Evolutionary conservation across 129 eudicot species (phyloP), one percentile per base, ranked within the genome.

Genomic region (Flaveria brownii): DNA sequence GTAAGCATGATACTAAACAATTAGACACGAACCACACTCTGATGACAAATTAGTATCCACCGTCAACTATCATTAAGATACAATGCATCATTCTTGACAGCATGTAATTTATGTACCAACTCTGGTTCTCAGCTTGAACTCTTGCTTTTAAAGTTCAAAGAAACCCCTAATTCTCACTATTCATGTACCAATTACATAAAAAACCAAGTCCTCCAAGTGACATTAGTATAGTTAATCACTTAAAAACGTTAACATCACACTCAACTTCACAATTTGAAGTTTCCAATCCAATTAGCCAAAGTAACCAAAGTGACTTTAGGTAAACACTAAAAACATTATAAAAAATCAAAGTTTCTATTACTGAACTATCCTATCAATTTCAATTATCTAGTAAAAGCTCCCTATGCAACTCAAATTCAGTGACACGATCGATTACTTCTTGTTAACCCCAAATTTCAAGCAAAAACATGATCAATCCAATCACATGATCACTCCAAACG

Each of bases 211-310:
- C 55, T 64, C 46, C 47, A 46, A 42, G 18, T 75, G 71, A 46
- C 23, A 33, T 28, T 46, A 47, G 45, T 56, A 36, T 54, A 54
- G 12, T 52, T 52, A 18, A 26, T 73, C 69, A 50, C 73, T 65
- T 49, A 15, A 17, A 28, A 51, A 64, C 7, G 52, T 49, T 30
- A 71, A 15, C 14, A 68, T 14, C 56, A 18, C 74, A 66, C 36
- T 60, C 50, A 45, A 71, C 52, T 72, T 72, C 16, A 39, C 66
- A 50, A 5, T 50, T 67, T 41, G 11, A 8, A 55, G 68, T 22
- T 16, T n/a, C 47, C 56, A 28, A 55, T 77, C 68, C 20, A 22
- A 77, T 67, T 41, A 67, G 73, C 30, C 18, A 54, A 77, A 13
- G 74, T 67, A 22, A 4, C 51, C 52, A 67, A 36, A 67, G 41